Conservation (phyloP, 1,284 basidiomycete species). For the Violaceomyces palustris region DNA sequence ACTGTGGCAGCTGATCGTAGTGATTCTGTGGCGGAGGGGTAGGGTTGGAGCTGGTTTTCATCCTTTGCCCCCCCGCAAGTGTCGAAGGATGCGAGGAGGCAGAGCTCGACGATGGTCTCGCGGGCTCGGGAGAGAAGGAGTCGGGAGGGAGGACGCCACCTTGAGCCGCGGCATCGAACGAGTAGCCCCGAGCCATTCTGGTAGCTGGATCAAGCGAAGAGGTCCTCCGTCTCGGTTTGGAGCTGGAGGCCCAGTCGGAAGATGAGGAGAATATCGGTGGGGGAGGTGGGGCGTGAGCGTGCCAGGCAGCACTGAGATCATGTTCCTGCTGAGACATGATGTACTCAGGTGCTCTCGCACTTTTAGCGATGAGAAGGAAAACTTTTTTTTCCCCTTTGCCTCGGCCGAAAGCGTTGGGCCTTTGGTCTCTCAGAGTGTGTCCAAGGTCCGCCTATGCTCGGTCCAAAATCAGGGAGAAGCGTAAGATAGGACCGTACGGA, state of each 20-base stretch:
- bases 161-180: slow-evolving; percentile 18
- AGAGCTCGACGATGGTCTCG: slow-evolving; percentile 9
- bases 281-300: slow-evolving; percentile 37
- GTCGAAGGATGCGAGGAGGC: slow-evolving; percentile 9
- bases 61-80: slow-evolving; percentile 10
- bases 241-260: not conserved
- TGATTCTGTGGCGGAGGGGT: slow-evolving; percentile 15
- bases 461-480: too few relatives aligned
- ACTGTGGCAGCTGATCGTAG: not conserved
- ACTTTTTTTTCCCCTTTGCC: too few relatives aligned
- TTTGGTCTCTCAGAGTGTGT: too few relatives aligned
- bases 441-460: too few relatives aligned
- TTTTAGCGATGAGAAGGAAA: too few relatives aligned
- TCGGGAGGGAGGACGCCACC: slow-evolving; percentile 36
- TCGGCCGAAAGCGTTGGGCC: too few relatives aligned
- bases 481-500: too few relatives aligned
- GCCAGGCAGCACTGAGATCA: slow-evolving; percentile 24
- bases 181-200: too few relatives aligned
- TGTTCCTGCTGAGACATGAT: too few relatives aligned
- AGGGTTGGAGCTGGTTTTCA: slow-evolving; percentile 18
- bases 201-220: too few relatives aligned
- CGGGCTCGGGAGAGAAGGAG: slow-evolving; percentile 33
- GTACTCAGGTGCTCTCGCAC: too few relatives aligned
- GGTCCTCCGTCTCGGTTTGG: not conserved
- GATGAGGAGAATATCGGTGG: slow-evolving; percentile 13